These are phyloP conservation scores for Trametes meyenii DNA, from an alignment of 768 basidiomycete species.

Conservation along the genomic window DNA sequence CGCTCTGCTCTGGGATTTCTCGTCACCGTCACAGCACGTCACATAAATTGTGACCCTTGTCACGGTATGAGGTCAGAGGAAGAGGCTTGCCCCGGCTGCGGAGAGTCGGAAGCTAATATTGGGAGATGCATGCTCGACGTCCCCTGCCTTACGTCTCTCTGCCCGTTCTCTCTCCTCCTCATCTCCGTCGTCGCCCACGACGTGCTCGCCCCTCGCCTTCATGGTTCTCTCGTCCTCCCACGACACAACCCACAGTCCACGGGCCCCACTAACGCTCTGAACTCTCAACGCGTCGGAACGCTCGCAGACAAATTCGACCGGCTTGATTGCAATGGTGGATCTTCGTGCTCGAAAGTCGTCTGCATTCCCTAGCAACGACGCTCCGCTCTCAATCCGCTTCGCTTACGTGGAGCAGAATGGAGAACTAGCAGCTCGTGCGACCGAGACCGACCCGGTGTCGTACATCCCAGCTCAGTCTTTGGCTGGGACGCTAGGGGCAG, in stretches of 20 bases:
- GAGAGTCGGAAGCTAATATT: neutral
- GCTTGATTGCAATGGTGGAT: neutral
- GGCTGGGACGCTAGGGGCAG: neutral
- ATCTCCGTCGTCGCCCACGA: conserved; percentile 9
- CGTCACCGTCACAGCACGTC: neutral
- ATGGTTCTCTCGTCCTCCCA: conserved; percentile 1
- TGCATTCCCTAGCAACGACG: neutral
- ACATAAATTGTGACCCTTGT: neutral
- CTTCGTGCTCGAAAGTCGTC: neutral
- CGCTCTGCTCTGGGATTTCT: neutral
- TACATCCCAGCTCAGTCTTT: conserved; percentile 1
- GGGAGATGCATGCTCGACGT: neutral
- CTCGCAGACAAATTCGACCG: neutral
- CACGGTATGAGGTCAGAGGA: conserved; percentile 17
- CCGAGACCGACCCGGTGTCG: neutral
- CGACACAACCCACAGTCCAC: neutral
- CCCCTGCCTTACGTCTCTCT: neutral
- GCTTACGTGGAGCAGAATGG: neutral
- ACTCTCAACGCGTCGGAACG: neutral
- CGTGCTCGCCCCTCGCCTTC: conserved; percentile 1
- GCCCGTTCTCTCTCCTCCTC: neutral
- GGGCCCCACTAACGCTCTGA: neutral
- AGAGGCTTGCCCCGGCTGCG: conserved; percentile 14
- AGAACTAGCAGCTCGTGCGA: neutral
- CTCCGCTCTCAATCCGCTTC: neutral